Conservation (phyloP, 306 rosid species). For the Sesbania bispinosa region DNA sequence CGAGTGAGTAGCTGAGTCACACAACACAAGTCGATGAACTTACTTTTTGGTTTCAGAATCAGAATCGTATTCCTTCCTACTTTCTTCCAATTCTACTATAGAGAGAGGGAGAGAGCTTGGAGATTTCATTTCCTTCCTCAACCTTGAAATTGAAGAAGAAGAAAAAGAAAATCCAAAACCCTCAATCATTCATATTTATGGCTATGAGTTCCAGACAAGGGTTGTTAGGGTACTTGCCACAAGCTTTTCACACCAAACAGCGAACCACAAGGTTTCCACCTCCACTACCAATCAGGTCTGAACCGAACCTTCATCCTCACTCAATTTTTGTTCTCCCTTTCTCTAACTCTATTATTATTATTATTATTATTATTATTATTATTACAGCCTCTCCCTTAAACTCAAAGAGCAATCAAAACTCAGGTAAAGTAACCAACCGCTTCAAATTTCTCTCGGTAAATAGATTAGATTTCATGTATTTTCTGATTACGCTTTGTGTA, state of each 20-base stretch:
- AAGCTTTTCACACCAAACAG: neutral
- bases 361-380: too few relatives aligned
- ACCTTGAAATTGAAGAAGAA: neutral
- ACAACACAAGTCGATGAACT: too few relatives aligned
- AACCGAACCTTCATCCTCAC: neutral
- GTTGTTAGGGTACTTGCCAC: neutral
- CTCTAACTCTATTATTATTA: too few relatives aligned
- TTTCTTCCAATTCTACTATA: too few relatives aligned
- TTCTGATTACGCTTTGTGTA: conserved; percentile 11
- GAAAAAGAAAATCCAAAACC: neutral
- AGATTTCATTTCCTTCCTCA: too few relatives aligned
- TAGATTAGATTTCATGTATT: neutral
- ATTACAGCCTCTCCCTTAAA: conserved; percentile 20
- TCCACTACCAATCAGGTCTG: conserved; percentile 17
- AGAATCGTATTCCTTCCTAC: too few relatives aligned
- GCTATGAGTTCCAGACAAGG: conserved; percentile 8
- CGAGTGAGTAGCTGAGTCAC: too few relatives aligned
- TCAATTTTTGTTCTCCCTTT: too few relatives aligned
- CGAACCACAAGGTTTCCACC: neutral
- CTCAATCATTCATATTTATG: conserved; percentile 9
- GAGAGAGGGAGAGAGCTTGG: too few relatives aligned
- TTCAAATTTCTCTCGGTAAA: neutral
- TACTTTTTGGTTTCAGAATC: too few relatives aligned
- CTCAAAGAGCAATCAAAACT: conserved; percentile 5
- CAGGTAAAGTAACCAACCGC: conserved; percentile 14